Base-by-base conservation (phyloP, 495 filamentous ascomycete species). In the Halenospora varia region DNA sequence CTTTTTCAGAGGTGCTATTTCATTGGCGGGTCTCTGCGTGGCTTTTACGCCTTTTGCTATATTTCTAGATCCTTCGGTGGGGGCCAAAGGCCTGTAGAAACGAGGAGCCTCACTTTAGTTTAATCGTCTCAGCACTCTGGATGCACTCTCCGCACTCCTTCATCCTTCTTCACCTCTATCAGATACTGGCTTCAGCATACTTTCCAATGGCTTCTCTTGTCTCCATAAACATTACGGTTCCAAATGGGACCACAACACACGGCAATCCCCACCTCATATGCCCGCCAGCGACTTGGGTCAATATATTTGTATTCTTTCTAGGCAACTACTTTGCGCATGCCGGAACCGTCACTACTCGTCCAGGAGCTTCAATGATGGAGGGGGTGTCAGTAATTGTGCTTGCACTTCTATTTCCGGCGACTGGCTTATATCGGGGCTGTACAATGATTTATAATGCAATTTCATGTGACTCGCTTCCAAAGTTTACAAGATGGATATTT, bases 241-340 rank as follows among this genome's bases (percentile, higher is more conserved):
- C 58, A 13, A 45, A 1, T 1, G 53, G 58, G 1, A 48, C 52
- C 1, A 50, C 53, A 4, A 56, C 56, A 17, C 59, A 61, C 20
- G 53, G 53, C 29, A 39, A 62, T 47, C 55, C 60, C 15, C 48
- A 58, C 22, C 51, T 62, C 0, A 10, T 62, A 2, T 62, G 55
- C 35, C 39, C 51, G 1, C 60, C 60, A 2, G 17, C 50, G 10
- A 45, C 44, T 18, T 57, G 46, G 41, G 22, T 17, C 1, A 51
- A 62, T 15, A 35, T 44, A 3, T 1, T 62, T 11, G 25, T 51
- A 6, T 62, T 62, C 39, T 58, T 25, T 35, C 17, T 52, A 10
- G 40, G 19, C 15, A 62, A 62, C 51, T 62, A 55, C 45, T 18
- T 54, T 11, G 46, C 46, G 10, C 61, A 63, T 42, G 61, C 57